phyloP scores from a whole-genome alignment of 139 green algal species.

The Tetradesmus obliquus region DNA sequence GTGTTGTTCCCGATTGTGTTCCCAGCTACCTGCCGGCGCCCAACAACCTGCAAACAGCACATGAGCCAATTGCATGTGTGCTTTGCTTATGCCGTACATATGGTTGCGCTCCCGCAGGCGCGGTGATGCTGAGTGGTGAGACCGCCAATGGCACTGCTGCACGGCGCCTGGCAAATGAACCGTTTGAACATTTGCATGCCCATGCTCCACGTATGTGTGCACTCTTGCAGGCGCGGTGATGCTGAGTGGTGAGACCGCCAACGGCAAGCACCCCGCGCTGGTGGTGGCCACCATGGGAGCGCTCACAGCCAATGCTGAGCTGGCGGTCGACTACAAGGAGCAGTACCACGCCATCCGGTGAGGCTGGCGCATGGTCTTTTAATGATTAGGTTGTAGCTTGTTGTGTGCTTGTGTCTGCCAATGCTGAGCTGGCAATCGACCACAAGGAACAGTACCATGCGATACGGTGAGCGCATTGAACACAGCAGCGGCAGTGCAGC shows the following conservation, averaged over 20 bases:
- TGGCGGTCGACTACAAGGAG: slow-evolving; percentile 61
- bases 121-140: slow-evolving; percentile 60
- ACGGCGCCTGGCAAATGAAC: no score
- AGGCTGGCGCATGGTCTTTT: neutral
- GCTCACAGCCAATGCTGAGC: slow-evolving; percentile 77
- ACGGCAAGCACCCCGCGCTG: slow-evolving; percentile 52
- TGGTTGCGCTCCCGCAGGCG: neutral
- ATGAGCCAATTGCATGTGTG: no score
- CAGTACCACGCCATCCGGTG: slow-evolving; percentile 64
- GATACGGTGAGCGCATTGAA: slow-evolving; percentile 49
- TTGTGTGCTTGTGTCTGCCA: no score
- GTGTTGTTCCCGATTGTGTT: no score
- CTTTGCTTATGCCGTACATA: no score
- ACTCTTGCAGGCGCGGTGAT: slow-evolving; percentile 26
- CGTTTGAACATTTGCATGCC: no score
- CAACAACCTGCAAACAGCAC: no score
- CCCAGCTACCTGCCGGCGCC: no score
- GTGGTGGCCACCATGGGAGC: slow-evolving; percentile 63
- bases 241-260: slow-evolving; percentile 78
- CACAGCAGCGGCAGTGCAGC: no score
- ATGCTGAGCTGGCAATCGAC: slow-evolving; percentile 40
- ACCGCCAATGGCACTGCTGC: slow-evolving; percentile 68
- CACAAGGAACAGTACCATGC: slow-evolving; percentile 59
- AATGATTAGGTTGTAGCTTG: no score
- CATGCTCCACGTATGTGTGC: no score